Evolutionary conservation across 495 filamentous ascomycete species (phyloP), one percentile per base, ranked within the genome.

Genomic region (Podospora pseudocomata): DNA sequence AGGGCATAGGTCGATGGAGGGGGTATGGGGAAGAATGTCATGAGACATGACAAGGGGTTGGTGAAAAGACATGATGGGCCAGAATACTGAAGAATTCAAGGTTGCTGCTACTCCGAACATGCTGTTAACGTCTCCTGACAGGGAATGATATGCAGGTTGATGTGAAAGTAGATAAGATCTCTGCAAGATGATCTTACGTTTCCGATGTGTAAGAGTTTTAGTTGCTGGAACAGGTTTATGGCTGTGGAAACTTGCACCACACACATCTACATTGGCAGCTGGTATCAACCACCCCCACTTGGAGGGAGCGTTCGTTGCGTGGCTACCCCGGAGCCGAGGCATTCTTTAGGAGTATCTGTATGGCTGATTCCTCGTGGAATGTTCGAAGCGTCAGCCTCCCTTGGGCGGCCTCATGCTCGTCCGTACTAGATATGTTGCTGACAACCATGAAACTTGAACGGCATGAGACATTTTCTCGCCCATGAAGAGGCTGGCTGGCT

Each of bases 11-110:
- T 39, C 2, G 18, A 39, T 58, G 68, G 20, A 53, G 66, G 44
- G 39, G 54, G 55, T 54, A 68, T 65, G 30, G 53, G 30, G 63
- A 27, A 39, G 23, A 62, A 18, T 19, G 61, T 62, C 23, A 64
- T n/a, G 30, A 39, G 57, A 27, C n/a, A 55, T 49, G 39, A 49
- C 39, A 23, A 3, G 13, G 32, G 13, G 39, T 11, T 49, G 7
- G 30, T 4, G 4, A 32, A 32, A 23, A 23, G 1, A 32, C 30
- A 32, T 32, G 30, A 32, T 4, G 30, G 30, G 30, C 30, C 6
- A 32, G 4, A 32, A 32, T 32, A 7, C 30, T 32, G 4, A 32
- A 32, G 30, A 32, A 6, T 32, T 32, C 30, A 32, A 32, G 30
- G 30, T 5, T 32, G 7, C 30, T 32, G 30, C 7, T 32, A 7